These are phyloP conservation scores for Mycena sanguinolenta DNA, from an alignment of 768 basidiomycete genomes.

Conservation along the genomic window DNA sequence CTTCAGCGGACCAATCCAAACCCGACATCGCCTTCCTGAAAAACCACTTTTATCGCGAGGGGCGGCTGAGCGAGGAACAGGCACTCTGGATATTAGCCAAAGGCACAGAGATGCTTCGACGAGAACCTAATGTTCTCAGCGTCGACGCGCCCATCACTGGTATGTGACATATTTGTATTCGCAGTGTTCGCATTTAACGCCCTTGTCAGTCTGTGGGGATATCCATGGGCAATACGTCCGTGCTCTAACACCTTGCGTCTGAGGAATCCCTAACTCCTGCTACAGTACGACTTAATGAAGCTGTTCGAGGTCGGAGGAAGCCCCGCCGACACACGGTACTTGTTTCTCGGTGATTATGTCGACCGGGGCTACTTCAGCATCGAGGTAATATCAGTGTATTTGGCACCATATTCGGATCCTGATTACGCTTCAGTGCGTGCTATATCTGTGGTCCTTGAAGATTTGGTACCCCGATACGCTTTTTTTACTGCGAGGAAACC, in stretches of 20 bases:
- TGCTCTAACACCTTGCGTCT: constrained; percentile 32
- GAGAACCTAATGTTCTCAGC: constrained; percentile 90
- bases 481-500: constrained; percentile 97
- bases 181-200: neutral
- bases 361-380: constrained; percentile 96
- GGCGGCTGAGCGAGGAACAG: constrained; percentile 93
- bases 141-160: constrained; percentile 99
- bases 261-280: constrained; percentile 22
- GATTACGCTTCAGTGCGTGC: constrained; percentile 79
- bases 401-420: neutral
- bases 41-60: constrained; percentile 99
- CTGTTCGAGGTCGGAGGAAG: constrained; percentile 94
- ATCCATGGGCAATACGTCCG: constrained; percentile 99
- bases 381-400: constrained; percentile 65
- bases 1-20: constrained; percentile 83
- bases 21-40: constrained; percentile 97
- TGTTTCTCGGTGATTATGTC: constrained; percentile 94
- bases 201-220: constrained; percentile 89
- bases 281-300: constrained; percentile 94
- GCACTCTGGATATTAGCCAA: constrained; percentile 93
- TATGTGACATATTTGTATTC: constrained; percentile 50
- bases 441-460: constrained; percentile 98
- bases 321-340: constrained; percentile 93
- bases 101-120: constrained; percentile 84
- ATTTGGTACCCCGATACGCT: constrained; percentile 99